A percentile compares a stretch with the other conserved stretches of the same genome.
Conservation (phyloP, 371 early-diverging fungal species). For the Fennellomyces sp. region DNA sequence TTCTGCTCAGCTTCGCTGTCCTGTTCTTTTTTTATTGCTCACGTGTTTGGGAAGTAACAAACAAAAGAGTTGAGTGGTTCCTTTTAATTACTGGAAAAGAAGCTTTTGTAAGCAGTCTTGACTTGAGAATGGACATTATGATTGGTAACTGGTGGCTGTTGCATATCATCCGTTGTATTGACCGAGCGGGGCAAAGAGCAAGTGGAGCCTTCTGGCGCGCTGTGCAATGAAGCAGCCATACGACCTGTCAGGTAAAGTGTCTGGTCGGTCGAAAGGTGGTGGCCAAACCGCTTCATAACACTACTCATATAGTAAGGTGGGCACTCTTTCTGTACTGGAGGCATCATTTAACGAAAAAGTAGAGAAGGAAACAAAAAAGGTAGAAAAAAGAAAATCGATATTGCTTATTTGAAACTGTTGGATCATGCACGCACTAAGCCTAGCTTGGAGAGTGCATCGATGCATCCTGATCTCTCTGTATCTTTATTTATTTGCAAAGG, state of each 20-base stretch:
- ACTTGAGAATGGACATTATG: no score
- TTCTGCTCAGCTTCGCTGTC: no score
- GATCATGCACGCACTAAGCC: no score
- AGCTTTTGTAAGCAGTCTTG: no score
- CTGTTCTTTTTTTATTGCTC: no score
- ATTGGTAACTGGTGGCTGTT: neutral
- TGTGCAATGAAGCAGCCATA: conserved; percentile 9
- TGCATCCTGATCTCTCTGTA: no score
- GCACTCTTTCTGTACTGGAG: conserved; percentile 1
- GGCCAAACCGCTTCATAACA: conserved; percentile 13
- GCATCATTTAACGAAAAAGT: neutral
- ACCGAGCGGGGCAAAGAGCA: conserved; percentile 4
- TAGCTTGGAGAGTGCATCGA: no score
- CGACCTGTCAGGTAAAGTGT: conserved; percentile 2
- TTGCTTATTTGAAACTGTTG: no score
- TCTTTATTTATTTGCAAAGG: neutral
- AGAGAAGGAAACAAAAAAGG: neutral
- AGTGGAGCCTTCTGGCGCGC: conserved; percentile 14
- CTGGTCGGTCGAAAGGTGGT: conserved; percentile 11
- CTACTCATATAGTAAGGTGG: conserved; percentile 14
- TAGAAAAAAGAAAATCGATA: conserved; percentile 7
- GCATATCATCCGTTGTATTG: neutral
- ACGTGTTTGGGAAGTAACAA: no score
- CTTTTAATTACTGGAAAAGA: no score
- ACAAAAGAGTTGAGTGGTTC: no score